Evolutionary conservation across 495 filamentous ascomycete species (phyloP).

Genomic region (Talaromyces nanjingensis): DNA sequence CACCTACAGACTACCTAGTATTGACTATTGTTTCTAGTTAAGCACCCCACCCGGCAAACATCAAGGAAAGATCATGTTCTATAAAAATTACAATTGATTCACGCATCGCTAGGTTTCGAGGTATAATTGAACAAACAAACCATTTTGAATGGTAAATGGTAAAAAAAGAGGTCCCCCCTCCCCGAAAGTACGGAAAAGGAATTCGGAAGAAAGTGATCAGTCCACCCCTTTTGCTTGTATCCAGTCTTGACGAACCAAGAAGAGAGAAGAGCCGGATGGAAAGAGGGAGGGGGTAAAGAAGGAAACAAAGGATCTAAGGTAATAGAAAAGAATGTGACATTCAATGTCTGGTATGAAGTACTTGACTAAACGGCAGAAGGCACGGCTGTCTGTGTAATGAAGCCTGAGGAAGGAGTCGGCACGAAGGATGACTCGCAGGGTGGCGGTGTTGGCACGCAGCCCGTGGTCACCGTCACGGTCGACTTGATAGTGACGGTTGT

Average conservation of each 20-base stretch:
- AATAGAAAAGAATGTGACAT: neutral
- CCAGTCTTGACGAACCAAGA: neutral
- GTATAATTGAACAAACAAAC: neutral
- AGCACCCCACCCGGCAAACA: neutral
- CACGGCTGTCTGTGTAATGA: neutral
- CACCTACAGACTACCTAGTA: neutral
- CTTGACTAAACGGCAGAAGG: neutral
- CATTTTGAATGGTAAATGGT: neutral
- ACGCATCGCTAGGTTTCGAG: slow-evolving; percentile 12
- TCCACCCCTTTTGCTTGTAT: neutral
- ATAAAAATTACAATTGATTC: slow-evolving; percentile 17
- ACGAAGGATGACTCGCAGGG: neutral
- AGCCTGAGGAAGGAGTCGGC: neutral
- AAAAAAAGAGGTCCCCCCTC: neutral
- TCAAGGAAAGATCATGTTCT: neutral
- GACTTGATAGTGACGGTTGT: neutral
- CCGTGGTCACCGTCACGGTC: neutral
- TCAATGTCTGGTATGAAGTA: neutral
- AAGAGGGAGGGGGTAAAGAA: neutral
- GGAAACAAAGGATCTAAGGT: neutral
- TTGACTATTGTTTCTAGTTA: neutral
- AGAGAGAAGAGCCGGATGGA: neutral
- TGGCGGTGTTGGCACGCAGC: neutral
- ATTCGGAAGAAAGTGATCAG: neutral
- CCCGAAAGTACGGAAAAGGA: neutral